Evolutionary conservation across 768 basidiomycete genomes (phyloP).

Genomic region (Epithele typhae): DNA sequence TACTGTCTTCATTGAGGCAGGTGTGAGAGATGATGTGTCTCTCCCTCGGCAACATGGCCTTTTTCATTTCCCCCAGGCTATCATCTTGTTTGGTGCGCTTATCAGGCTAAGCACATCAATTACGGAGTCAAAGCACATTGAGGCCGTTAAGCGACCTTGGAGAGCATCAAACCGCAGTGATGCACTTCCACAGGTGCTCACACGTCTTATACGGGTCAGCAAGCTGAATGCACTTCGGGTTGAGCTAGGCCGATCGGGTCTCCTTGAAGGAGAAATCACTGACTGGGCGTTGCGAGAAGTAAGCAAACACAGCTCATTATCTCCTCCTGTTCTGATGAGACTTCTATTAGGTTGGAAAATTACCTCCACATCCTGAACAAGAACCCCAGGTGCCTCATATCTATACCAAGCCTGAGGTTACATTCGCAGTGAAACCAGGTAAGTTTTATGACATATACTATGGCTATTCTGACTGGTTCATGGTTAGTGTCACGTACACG

Average conservation of each 20-base stretch:
- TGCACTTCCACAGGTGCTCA: constrained; percentile 22
- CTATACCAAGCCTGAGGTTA: too few species aligned
- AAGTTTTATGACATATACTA: too few species aligned
- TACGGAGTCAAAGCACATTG: constrained; percentile 23
- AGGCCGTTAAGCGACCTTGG: constrained; percentile 21
- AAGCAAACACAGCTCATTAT: not conserved
- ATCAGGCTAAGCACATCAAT: constrained; percentile 24
- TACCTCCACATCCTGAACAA: too few species aligned
- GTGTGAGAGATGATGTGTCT: not conserved
- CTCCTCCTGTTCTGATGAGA: not conserved
- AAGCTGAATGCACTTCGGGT: constrained; percentile 20
- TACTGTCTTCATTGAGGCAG: constrained; percentile 10
- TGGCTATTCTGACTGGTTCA: too few species aligned
- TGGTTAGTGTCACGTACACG: too few species aligned
- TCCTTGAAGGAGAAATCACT: constrained; percentile 8
- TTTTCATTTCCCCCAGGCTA: constrained; percentile 14
- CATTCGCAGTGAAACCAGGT: too few species aligned
- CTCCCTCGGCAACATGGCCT: not conserved
- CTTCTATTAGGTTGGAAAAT: too few species aligned
- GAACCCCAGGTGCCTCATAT: too few species aligned
- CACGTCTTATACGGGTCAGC: constrained; percentile 21
- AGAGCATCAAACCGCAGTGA: constrained; percentile 15
- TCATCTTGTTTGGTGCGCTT: constrained; percentile 18
- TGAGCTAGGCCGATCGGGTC: constrained; percentile 15
- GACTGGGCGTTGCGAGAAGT: not conserved